Evolutionary conservation across 2,329 filamentous ascomycete genomes (phyloP), one percentile per base, ranked within the genome.

Genomic region (Ploettnerulaceae sp.): DNA sequence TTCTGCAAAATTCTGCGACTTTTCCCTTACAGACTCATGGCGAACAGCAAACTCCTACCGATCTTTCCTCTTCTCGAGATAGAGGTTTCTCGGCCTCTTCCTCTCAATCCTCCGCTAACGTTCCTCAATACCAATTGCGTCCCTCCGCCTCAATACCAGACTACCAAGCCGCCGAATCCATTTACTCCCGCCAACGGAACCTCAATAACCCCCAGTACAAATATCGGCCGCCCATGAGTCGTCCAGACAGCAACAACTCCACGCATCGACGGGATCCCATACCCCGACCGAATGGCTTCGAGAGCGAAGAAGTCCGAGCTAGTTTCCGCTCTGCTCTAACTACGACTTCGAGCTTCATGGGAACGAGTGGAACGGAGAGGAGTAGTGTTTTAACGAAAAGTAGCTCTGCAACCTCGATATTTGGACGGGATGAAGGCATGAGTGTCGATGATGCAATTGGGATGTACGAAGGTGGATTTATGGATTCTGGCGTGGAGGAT

Each of bases 331-430:
- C 80, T 3, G 75, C 71, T 20, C 67, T 79, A 62, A 84, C 80
- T 3, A 77, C 71, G 3, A 72, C 72, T 45, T 82, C 79, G 12
- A 82, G 77, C 59, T 63, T 57, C 29, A 35, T 63, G 34, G 61
- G 74, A n/a, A 93, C 87, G 5, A 77, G 75, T 52, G 76, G 76
- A 7, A 94, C 88, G 1, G 87, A 91, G 61, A 77, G 87, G 51
- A 94, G 87, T 64, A 95, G 89, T 61, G 74, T 93, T 39, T 65
- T 84, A 54, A 93, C 89, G 3, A 89, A 86, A 57, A 79, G 81
- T 50, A 94, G 86, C 69, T 89, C 86, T 1, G 74, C 82, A 43
- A 84, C 69, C 68, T 93, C 72, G 52, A 75, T 74, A 66, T 65
- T 70, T 53, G 66, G 63, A 29, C 65, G 69, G 12, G 72, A 76